Percentiles rank a stretch among this genome's conserved stretches.
phyloP scores from a whole-genome alignment of 306 rosid genomes.

The Cyclanthera cordifolia region DNA sequence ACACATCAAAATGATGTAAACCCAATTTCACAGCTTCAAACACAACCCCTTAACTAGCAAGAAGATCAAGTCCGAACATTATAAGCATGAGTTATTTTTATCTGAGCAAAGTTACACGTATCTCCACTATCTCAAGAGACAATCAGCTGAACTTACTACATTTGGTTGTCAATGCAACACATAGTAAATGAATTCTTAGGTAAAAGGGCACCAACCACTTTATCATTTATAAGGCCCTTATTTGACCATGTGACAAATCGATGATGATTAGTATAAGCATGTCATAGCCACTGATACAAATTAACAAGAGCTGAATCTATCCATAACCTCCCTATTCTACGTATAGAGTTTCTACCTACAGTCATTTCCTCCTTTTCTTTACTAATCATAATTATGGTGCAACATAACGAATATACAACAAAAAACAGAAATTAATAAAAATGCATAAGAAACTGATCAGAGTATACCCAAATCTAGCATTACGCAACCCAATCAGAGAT shows the following conservation, averaged over 20 bases:
- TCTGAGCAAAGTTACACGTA: too few species aligned
- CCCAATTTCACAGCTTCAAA: not conserved
- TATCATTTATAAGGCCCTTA: too few species aligned
- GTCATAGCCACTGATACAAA: not conserved
- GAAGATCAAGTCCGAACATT: not conserved
- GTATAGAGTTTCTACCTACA: constrained; percentile 3
- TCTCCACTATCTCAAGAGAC: too few species aligned
- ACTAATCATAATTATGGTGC: not conserved
- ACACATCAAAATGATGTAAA: not conserved
- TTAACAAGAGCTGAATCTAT: not conserved
- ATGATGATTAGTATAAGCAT: too few species aligned
- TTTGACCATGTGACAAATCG: too few species aligned
- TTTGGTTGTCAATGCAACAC: too few species aligned
- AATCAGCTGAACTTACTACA: too few species aligned
- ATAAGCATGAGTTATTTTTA: too few species aligned
- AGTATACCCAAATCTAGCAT: not conserved
- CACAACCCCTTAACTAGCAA: not conserved
- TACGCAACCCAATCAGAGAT: not conserved
- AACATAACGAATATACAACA: not conserved
- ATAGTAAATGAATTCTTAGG: too few species aligned
- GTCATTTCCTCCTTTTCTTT: not conserved
- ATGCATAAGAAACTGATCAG: not conserved
- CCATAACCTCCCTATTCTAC: not conserved
- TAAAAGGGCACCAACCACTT: too few species aligned
- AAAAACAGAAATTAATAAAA: too few species aligned